phyloP scores from a whole-genome alignment of 2,329 filamentous ascomycete species.

The Colletotrichum sp. region DNA sequence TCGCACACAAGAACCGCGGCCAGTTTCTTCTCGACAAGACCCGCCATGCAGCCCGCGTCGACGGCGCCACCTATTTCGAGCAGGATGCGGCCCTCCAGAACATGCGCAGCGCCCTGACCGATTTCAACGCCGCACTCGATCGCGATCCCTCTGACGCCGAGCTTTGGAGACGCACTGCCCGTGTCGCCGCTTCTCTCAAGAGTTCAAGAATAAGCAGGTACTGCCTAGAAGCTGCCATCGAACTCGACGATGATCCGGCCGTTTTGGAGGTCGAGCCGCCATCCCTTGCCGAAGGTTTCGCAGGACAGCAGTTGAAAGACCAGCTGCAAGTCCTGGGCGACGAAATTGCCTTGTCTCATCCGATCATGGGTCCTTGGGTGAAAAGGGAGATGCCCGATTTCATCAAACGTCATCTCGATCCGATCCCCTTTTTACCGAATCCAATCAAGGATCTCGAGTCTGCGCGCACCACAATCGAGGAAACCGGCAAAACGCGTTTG shows the following conservation, averaged over 20 bases:
- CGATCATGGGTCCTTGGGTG: conserved; percentile 62
- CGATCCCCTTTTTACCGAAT: conserved; percentile 66
- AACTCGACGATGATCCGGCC: conserved; percentile 70
- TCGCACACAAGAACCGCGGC: conserved; percentile 94
- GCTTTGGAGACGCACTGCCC: conserved; percentile 65
- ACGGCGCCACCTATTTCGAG: conserved; percentile 35
- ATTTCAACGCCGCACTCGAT: conserved; percentile 64
- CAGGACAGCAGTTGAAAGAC: conserved; percentile 65
- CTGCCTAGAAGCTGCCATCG: conserved; percentile 69
- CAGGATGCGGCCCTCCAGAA: conserved; percentile 40
- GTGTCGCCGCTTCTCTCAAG: conserved; percentile 62
- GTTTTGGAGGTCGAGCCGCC: conserved; percentile 66
- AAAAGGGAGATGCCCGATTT: conserved; percentile 55
- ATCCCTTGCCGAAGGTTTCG: conserved; percentile 66
- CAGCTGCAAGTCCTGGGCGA: conserved; percentile 60
- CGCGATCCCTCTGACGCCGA: conserved; percentile 72
- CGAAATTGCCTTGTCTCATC: conserved; percentile 62
- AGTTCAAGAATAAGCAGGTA: conserved; percentile 64
- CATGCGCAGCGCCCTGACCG: conserved; percentile 54
- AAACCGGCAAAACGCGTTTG: conserved; percentile 24
- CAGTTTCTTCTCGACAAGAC: conserved; percentile 86
- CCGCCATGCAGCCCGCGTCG: conserved; percentile 51
- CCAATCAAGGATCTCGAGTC: conserved; percentile 44
- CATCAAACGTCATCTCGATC: conserved; percentile 62
- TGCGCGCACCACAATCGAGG: conserved; percentile 6